Evolutionary conservation across 2,329 filamentous ascomycete genomes (phyloP).

Genomic region (Penicillium sp.): DNA sequence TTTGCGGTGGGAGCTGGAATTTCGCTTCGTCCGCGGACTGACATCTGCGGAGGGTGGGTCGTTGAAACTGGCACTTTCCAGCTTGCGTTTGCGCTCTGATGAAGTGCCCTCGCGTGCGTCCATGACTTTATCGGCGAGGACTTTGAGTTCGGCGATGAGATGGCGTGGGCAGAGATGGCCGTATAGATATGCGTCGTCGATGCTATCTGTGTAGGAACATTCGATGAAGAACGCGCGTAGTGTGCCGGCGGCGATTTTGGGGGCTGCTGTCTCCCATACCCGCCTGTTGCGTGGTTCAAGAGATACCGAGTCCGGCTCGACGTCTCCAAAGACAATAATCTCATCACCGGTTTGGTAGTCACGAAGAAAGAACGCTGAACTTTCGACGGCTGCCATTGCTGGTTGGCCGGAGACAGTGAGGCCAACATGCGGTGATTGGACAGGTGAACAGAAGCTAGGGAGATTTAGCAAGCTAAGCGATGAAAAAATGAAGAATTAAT

Average conservation of each 20-base stretch:
- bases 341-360: slow-evolving; percentile 65
- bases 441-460: slow-evolving; percentile 29
- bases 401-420: slow-evolving; percentile 14
- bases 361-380: slow-evolving; percentile 88
- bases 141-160: slow-evolving; percentile 69
- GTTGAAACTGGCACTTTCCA: neutral
- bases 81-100: neutral
- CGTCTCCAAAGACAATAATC: slow-evolving; percentile 89
- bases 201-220: slow-evolving; percentile 82
- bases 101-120: slow-evolving; percentile 39
- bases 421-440: slow-evolving; percentile 24
- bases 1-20: slow-evolving; percentile 8
- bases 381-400: slow-evolving; percentile 51
- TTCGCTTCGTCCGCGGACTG: slow-evolving; percentile 25
- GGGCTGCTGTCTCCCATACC: slow-evolving; percentile 84
- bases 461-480: slow-evolving; percentile 2
- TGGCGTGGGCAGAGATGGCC: slow-evolving; percentile 83
- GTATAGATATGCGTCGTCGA: slow-evolving; percentile 70
- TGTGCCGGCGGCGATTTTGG: slow-evolving; percentile 67
- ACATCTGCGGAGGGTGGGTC: slow-evolving; percentile 19
- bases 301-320: slow-evolving; percentile 85
- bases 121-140: slow-evolving; percentile 66
- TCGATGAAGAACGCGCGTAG: slow-evolving; percentile 87
- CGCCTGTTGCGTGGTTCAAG: slow-evolving; percentile 70
- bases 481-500: too few relatives aligned